Evolutionary conservation across 345 rosid genomes (phyloP), one percentile per base, ranked within the genome.

Genomic region (Diplotaxis tenuifolia): DNA sequence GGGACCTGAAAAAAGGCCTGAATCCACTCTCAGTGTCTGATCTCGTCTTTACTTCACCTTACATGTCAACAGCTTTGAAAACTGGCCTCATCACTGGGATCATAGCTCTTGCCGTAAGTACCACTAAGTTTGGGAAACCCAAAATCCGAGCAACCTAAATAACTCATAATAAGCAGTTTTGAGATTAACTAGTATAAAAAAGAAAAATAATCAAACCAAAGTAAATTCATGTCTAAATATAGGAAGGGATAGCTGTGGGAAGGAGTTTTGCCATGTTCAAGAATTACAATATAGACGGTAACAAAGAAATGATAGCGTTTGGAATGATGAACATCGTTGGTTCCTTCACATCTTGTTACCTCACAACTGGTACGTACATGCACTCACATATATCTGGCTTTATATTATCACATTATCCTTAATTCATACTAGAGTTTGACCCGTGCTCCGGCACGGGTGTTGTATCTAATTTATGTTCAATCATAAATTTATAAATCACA

Each of bases 171-270:
- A 6, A 40, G 21, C 14, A n/a, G n/a, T n/a, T 42, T 40, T 42
- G 18, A 42, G 50, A 42, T 8, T 42, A 18, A 42, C 14, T 5
- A 42, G 5, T 42, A 18, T 5, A n/a, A 42, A 42, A n/a, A 14
- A n/a, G n/a, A n/a, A n/a, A n/a, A n/a, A n/a, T n/a, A 42, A 42
- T n/a, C 6, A 15, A n/a, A n/a, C n/a, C n/a, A n/a, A n/a, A n/a
- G n/a, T n/a, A 57, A 38, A 29, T 9, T 31, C 7, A 59, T 61
- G 67, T 23, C 15, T 45, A 40, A 52, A 36, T 67, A 49, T 82
- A 95, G 99, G 99, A 95, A 87, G 99, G 98, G 62, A 83, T 90
- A 14, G 99, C 98, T 0, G 98, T 95, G 0, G 99, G 96, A 16
- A 88, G 98, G 81, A 90, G 94, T 55, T 95, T 95, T 77, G 93